phyloP scores from a whole-genome alignment of 495 filamentous ascomycete species.

The Neurospora tetraspora region DNA sequence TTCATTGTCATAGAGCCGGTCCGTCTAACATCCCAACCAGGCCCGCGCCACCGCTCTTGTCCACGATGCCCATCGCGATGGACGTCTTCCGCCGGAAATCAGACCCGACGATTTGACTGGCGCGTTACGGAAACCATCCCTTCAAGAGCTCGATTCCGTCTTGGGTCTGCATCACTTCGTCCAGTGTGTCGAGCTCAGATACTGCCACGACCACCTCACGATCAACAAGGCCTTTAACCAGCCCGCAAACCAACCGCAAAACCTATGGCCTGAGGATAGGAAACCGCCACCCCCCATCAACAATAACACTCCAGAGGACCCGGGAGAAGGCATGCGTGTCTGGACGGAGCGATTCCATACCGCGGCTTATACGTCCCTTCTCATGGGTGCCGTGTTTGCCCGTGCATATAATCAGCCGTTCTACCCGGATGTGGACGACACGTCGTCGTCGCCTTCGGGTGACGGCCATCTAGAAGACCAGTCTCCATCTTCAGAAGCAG shows the following conservation, averaged over 20 bases:
- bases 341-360: background rate
- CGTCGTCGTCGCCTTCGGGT: background rate
- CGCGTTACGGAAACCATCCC: background rate
- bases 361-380: background rate
- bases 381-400: background rate
- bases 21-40: background rate
- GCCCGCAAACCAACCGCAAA: background rate
- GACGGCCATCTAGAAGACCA: no score
- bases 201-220: background rate
- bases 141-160: background rate
- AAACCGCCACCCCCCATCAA: background rate
- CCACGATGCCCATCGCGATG: background rate
- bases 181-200: background rate
- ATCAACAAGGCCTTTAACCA: background rate
- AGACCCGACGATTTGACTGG: background rate
- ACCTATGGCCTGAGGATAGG: background rate
- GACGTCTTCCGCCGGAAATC: background rate
- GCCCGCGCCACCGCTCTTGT: background rate
- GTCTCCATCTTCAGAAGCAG: no score
- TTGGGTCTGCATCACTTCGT: background rate
- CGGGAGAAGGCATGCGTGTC: background rate
- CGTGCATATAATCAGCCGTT: background rate
- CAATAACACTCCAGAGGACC: background rate
- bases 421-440: background rate
- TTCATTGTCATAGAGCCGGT: background rate